Base-by-base conservation (phyloP, 257 asterid species). In the Rubia yunnanensis region DNA sequence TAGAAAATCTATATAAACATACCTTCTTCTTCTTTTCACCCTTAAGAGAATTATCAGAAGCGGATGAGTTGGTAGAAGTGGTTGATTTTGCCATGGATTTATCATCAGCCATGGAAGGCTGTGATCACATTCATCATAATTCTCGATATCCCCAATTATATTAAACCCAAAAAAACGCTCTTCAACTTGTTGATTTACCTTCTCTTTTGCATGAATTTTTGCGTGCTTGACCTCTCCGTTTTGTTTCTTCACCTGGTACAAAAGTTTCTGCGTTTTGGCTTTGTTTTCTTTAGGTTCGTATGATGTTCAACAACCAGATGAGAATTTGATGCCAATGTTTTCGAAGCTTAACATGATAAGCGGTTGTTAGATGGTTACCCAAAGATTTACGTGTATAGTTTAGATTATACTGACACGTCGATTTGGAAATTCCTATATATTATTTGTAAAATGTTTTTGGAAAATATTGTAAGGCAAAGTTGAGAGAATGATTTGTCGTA, bases 1-100 rank as follows among this genome's bases (percentile, higher is more conserved):
- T 31, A 15, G 14, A 20, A 17, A 5, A 52, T 0, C 4, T 41
- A 56, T n/a, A 41, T 7, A 53, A 14, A 26, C 3, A 20, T 76
- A 85, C 95, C 95, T 86, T 83, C 77, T 81, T 84, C 66, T 86
- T 88, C 84, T 76, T 86, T 30, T 76, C 85, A 52, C 58, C 64
- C 77, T 74, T 83, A 73, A 77, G 56, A 41, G 79, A 77, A 70
- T 80, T 79, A 15, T 91, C 88, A 27, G 88, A 72, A 59, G 82
- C 50, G 66, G 81, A 20, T 63, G 79, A 53, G 70, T 65, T 72
- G 84, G 66, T 62, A 70, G 83, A 61, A 70, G 69, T 27, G 76
- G 61, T 66, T 32, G 60, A 23, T 74, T 72, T 71, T 69, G 50
- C 71, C 76, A 44, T 44, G 26, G 79, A 73, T 70, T 57, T 79